These are phyloP conservation scores for Tricholoma flavovirens DNA, from an alignment of 768 basidiomycete species.

Conservation along the genomic window DNA sequence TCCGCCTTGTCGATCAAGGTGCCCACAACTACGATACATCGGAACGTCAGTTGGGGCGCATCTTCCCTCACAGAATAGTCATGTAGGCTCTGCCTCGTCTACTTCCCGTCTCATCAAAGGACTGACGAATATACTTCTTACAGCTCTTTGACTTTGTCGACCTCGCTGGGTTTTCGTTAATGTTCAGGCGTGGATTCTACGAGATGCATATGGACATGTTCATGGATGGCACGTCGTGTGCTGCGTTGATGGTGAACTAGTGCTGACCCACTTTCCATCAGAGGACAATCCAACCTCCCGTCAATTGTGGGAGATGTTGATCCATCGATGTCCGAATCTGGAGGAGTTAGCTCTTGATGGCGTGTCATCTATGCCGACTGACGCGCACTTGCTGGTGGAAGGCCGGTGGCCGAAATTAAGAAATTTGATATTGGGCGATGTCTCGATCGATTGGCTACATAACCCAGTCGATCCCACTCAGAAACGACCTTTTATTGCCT, in stretches of 20 bases:
- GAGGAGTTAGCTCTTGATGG: slow-evolving; percentile 59
- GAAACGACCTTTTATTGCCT: slow-evolving; percentile 57
- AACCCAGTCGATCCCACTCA: slow-evolving; percentile 30
- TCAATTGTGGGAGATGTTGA: slow-evolving; percentile 68
- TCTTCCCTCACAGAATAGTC: slow-evolving; percentile 52
- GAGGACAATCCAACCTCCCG: slow-evolving; percentile 47
- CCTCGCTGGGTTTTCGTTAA: slow-evolving; percentile 57
- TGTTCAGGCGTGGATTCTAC: slow-evolving; percentile 58
- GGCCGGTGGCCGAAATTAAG: slow-evolving; percentile 66
- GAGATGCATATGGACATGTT: slow-evolving; percentile 50
- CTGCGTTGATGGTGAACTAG: neutral
- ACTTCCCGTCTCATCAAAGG: neutral
- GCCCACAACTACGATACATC: slow-evolving; percentile 58
- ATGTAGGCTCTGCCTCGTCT: slow-evolving; percentile 39
- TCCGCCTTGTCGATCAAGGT: slow-evolving; percentile 34
- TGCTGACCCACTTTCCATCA: slow-evolving; percentile 15
- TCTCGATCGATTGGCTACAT: slow-evolving; percentile 53
- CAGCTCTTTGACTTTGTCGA: slow-evolving; percentile 68
- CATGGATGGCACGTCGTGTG: slow-evolving; percentile 43
- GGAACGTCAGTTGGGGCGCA: slow-evolving; percentile 57
- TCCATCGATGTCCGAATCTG: slow-evolving; percentile 55
- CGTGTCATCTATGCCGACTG: slow-evolving; percentile 46
- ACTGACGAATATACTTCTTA: neutral
- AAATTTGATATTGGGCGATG: slow-evolving; percentile 57
- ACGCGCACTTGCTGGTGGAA: slow-evolving; percentile 47